phyloP scores from a whole-genome alignment of 2,329 filamentous ascomycete genomes.

The Cladophialophora yegresii region DNA sequence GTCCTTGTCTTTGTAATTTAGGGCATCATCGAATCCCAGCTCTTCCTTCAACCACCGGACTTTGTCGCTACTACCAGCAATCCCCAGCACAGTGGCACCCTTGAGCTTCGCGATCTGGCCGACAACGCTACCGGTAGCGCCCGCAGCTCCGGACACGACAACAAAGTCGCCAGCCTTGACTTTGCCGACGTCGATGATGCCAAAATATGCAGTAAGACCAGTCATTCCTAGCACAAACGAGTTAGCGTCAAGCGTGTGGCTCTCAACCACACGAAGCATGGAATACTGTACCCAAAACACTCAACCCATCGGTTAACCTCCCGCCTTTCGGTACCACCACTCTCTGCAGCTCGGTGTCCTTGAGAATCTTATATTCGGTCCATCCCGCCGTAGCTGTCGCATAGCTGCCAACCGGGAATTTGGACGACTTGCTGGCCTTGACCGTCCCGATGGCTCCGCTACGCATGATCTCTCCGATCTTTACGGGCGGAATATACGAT shows the following conservation, averaged over 20 bases:
- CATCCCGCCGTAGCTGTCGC: slow-evolving; percentile 62
- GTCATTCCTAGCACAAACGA: slow-evolving; percentile 56
- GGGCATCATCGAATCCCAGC: slow-evolving; percentile 66
- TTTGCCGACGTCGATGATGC: slow-evolving; percentile 67
- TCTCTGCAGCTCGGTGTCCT: slow-evolving; percentile 53
- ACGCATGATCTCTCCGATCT: slow-evolving; percentile 69
- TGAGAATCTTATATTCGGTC: slow-evolving; percentile 65
- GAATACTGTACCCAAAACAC: slow-evolving; percentile 53
- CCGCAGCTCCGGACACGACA: slow-evolving; percentile 72
- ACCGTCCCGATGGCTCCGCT: slow-evolving; percentile 63
- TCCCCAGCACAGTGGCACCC: slow-evolving; percentile 64
- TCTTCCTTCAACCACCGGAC: slow-evolving; percentile 65
- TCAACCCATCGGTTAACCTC: slow-evolving; percentile 62
- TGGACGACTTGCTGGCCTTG: slow-evolving; percentile 59
- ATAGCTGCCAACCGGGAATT: slow-evolving; percentile 60
- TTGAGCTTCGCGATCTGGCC: slow-evolving; percentile 77
- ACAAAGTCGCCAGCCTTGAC: slow-evolving; percentile 71
- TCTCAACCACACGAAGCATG: background rate
- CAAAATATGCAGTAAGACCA: slow-evolving; percentile 74
- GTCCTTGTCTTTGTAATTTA: slow-evolving; percentile 69
- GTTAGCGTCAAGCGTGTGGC: background rate
- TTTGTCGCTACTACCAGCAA: slow-evolving; percentile 68
- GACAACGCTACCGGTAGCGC: slow-evolving; percentile 73
- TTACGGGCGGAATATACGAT: slow-evolving; percentile 69
- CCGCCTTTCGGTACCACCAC: slow-evolving; percentile 51